Conservation (phyloP, 2,329 filamentous ascomycete species). For the Penicillium sp. region DNA sequence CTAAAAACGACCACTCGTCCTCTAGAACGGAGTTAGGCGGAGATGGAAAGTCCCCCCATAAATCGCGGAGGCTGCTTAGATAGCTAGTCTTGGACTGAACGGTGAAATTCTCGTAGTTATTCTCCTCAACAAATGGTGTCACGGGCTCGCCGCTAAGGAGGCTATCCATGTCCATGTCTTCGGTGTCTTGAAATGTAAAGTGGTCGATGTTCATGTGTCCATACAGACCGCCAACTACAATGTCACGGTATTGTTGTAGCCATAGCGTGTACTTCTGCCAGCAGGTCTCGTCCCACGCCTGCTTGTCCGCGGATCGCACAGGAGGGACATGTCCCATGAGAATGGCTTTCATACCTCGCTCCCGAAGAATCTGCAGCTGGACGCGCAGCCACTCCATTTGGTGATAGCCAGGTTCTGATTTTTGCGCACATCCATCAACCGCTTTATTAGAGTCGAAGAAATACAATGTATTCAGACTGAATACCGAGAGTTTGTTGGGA, state of each 20-base stretch:
- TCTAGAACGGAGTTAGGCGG: constrained; percentile 32
- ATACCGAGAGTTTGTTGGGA: constrained; percentile 75
- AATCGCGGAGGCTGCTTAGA: constrained; percentile 67
- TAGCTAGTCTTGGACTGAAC: constrained; percentile 72
- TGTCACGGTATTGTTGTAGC: constrained; percentile 85
- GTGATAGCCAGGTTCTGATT: constrained; percentile 81
- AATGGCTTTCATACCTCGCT: constrained; percentile 87
- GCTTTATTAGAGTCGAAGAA: constrained; percentile 91
- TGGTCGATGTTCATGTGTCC: constrained; percentile 99
- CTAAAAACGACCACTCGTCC: constrained; percentile 21
- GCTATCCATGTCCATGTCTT: constrained; percentile 63
- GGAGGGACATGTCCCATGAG: constrained; percentile 92
- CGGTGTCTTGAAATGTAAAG: constrained; percentile 84
- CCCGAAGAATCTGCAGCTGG: constrained; percentile 77
- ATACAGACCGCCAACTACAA: constrained; percentile 73
- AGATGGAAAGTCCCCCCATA: constrained; percentile 73
- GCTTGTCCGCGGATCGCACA: constrained; percentile 77
- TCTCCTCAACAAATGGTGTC: constrained; percentile 15
- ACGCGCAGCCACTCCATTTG: constrained; percentile 95
- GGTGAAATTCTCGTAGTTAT: constrained; percentile 50
- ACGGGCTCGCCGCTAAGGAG: constrained; percentile 20
- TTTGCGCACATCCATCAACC: constrained; percentile 80
- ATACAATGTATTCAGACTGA: constrained; percentile 94
- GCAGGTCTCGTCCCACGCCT: constrained; percentile 91
- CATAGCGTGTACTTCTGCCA: constrained; percentile 97